Percentiles rank a stretch among this genome's conserved stretches.
These are phyloP conservation scores for Solanum rostratum DNA, from an alignment of 257 asterid species.

Conservation along the genomic window DNA sequence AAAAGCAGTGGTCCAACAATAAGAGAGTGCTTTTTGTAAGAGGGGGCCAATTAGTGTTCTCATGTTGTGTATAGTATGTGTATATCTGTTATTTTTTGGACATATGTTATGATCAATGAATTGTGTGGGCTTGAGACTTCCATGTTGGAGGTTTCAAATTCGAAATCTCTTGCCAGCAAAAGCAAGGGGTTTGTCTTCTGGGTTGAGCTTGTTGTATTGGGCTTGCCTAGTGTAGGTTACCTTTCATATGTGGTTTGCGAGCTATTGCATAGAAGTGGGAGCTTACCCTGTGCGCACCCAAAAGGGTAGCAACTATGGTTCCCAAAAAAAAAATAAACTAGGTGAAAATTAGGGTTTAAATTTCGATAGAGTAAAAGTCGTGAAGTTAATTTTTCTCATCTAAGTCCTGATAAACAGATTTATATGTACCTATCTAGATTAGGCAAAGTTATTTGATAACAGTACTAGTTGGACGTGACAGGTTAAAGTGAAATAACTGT, in stretches of 20 bases:
- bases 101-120: not conserved
- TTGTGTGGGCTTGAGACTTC: not conserved
- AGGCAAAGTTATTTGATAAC: not conserved
- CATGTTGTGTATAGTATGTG: not conserved
- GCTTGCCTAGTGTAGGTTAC: too few species aligned
- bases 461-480: not conserved
- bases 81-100: not conserved
- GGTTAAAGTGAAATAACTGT: not conserved
- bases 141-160: too few species aligned
- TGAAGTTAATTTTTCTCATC: not conserved
- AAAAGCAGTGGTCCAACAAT: not conserved
- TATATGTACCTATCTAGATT: not conserved
- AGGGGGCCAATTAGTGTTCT: not conserved
- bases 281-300: too few species aligned
- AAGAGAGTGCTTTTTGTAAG: too few species aligned
- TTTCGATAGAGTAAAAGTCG: not conserved
- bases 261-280: too few species aligned
- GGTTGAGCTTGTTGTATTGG: too few species aligned
- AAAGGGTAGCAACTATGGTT: too few species aligned
- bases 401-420: not conserved
- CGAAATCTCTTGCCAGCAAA: too few species aligned
- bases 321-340: not conserved
- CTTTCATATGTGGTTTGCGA: too few species aligned
- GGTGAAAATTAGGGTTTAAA: not conserved
- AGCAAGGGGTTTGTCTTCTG: too few species aligned